Base-by-base conservation (phyloP, 2,329 filamentous ascomycete species). In the Cucurbitaria berberidis region DNA sequence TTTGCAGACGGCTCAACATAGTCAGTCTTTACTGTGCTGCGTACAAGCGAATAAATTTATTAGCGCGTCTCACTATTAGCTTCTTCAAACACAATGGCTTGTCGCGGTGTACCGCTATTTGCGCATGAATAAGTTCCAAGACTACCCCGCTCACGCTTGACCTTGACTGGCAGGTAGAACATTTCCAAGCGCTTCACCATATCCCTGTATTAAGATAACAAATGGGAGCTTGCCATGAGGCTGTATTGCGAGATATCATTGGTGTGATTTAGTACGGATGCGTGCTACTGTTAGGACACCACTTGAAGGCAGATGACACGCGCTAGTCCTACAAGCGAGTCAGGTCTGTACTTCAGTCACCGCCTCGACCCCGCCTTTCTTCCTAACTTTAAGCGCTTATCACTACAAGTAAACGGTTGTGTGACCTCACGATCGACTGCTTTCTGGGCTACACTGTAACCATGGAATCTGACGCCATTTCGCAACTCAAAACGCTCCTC, bases 391-490 rank as follows among this genome's bases (percentile, higher is more conserved):
- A 11, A 5, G 22, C 10, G 29, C 38, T n/a, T 48, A 48, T 43
- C 38, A 48, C 39, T 48, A 39, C 27, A 48, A 30, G 32, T 39
- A 38, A 11, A 22, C 7, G 9, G n/a, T 27, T n/a, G 30, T 16
- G 5, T 13, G 3, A n/a, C 29, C 7, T 11, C 19, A 35, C 19
- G 3, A 26, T 26, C 22, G 43, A 48, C 18, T 24, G 27, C 22
- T 18, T 18, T 21, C 41, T 45, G 7, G 9, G 18, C 24, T 10
- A 13, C 16, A 9, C 30, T 15, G 36, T 27, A 30, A 21, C 19
- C 35, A 51, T 51, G 48, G 48, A 42, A n/a, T 45, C 48, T 46
- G 21, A 39, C 36, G 36, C 48, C 3, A 48, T 55, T 30, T 39
- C 43, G 10, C 53, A 52, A 44, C 15, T 48, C 35, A 51, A 48